Base-by-base conservation (phyloP, 225 moss, liverwort and hornwort species). In the Neckera pumila region DNA sequence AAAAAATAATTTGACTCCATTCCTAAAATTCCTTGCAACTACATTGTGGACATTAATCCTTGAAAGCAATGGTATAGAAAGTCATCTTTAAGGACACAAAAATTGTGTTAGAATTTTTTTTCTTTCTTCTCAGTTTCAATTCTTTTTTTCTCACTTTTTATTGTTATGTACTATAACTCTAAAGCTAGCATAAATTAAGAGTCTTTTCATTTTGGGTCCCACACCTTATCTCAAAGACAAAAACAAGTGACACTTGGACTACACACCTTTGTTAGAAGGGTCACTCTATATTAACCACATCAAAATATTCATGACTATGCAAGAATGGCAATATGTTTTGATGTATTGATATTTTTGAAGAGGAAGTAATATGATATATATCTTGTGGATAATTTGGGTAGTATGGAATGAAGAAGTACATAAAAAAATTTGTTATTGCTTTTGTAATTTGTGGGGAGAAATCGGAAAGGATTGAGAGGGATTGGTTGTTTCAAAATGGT, bases 401-500 rank as follows among this genome's bases (percentile, higher is more conserved):
- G 12, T 31, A 19, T 47, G 7, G 12, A 74, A 1, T 31, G 19
- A 31, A 7, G 3, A 0, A 26, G 0, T 31, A 31, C 12, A 31
- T 31, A 2, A 49, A 20, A 12, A 1, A 1, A 19, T 74, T 17
- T 33, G 19, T 75, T 33, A 11, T 45, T 30, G 6, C 7, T 47
- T 6, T 49, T 75, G 19, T 20, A 1, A 6, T 30, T 18, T 4
- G 4, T 1, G 0, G 17, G 1, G 0, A 2, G 49, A 5, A 5
- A 47, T 47, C 1, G 0, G 11, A 0, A 73, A 73, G 10, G 11
- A 17, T 45, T 73, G 1, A 30, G 7, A 47, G 0, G 11, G 10
- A 45, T 28, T 18, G 0, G 6, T 47, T 45, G 7, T 7, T 18
- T 30, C 1, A 0, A 30, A 73, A 73, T 0, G 0, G 3, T 2